A percentile compares a stretch with the other conserved stretches of the same genome.
phyloP scores from a whole-genome alignment of 2,329 filamentous ascomycete genomes.

The Pochonia chlamydosporia region DNA sequence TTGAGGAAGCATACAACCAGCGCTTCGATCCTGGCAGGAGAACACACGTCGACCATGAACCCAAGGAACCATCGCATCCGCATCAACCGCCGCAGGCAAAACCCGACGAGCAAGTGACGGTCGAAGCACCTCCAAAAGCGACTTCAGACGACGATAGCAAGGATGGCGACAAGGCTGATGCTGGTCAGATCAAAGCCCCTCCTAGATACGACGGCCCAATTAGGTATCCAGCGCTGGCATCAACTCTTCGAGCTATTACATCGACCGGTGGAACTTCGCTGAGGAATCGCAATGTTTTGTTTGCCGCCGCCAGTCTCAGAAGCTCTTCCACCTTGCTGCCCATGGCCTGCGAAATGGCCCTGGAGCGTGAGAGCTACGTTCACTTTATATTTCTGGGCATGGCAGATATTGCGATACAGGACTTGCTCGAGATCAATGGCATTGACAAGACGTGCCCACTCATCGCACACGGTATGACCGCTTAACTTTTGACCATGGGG shows the following conservation, averaged over 20 bases:
- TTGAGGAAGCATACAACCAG: not conserved
- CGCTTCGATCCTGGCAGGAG: not conserved
- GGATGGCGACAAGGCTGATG: not conserved
- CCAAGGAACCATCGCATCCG: not conserved
- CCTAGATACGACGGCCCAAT: constrained; percentile 61
- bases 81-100: not conserved
- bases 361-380: constrained; percentile 62
- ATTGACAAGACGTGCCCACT: constrained; percentile 66
- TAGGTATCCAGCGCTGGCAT: constrained; percentile 59
- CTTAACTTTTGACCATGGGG: not conserved
- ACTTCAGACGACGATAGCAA: not conserved
- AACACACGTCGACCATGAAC: not conserved
- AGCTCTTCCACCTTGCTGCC: constrained; percentile 71
- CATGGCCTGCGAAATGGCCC: constrained; percentile 81
- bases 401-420: constrained; percentile 61
- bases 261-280: constrained; percentile 44
- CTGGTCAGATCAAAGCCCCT: not conserved
- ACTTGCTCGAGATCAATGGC: constrained; percentile 72
- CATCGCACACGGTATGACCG: constrained; percentile 44
- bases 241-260: constrained; percentile 55
- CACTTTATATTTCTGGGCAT: constrained; percentile 78
- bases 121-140: not conserved
- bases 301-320: constrained; percentile 68
- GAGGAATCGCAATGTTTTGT: constrained; percentile 67
- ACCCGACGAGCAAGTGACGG: not conserved